Evolutionary conservation across 371 early-diverging fungal genomes (phyloP).

Genomic region (Mortierella sp.): DNA sequence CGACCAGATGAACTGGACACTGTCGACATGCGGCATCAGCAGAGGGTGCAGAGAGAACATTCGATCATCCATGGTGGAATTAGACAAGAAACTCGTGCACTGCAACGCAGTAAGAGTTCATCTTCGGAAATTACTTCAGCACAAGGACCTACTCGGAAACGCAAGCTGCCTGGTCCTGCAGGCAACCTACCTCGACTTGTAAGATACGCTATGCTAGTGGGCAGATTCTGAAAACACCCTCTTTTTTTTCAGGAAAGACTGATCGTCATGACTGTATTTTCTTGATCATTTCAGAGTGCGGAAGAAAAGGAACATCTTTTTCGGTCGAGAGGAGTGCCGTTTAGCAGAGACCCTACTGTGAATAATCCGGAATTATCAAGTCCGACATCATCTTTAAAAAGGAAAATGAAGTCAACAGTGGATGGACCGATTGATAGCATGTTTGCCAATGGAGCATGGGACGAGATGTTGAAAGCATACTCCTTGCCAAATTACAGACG

Average conservation of each 20-base stretch:
- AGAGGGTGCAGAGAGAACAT: background rate
- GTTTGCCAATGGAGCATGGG: slow-evolving; percentile 38
- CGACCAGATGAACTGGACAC: slow-evolving; percentile 23
- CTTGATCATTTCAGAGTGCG: slow-evolving; percentile 21
- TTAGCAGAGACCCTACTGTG: slow-evolving; percentile 12
- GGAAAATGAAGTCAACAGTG: slow-evolving; percentile 26
- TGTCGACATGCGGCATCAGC: slow-evolving; percentile 6
- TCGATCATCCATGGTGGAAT: background rate
- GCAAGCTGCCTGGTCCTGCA: slow-evolving; percentile 45
- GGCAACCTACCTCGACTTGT: slow-evolving; percentile 42
- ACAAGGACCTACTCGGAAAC: background rate
- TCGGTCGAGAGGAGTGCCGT: slow-evolving; percentile 33
- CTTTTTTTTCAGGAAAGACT: background rate
- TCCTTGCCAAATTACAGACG: slow-evolving; percentile 41
- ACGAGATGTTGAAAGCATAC: slow-evolving; percentile 25
- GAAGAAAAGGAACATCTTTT: slow-evolving; percentile 38
- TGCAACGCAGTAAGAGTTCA: slow-evolving; percentile 28
- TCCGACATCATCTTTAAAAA: slow-evolving; percentile 31
- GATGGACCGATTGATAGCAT: slow-evolving; percentile 45
- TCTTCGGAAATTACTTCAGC: slow-evolving; percentile 3
- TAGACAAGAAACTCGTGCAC: slow-evolving; percentile 13
- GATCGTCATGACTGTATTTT: background rate
- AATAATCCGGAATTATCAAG: slow-evolving; percentile 4
- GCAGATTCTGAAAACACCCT: too few species aligned
- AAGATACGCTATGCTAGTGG: background rate